Conservation (phyloP, 2,329 filamentous ascomycete genomes). For the Zasmidium cellare region DNA sequence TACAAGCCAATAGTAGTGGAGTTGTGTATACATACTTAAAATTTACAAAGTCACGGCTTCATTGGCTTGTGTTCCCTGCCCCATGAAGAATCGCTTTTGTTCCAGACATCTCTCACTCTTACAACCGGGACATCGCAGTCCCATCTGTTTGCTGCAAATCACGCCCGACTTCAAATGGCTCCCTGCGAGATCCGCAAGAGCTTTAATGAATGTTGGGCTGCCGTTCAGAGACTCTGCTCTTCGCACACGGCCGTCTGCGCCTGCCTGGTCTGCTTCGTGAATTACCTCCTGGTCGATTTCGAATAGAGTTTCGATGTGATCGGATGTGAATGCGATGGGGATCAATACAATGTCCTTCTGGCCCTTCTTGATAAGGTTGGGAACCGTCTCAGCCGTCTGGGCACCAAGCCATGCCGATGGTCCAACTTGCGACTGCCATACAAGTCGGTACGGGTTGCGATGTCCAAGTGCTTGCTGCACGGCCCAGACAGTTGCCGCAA, state of each 20-base stretch:
- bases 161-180: conserved; percentile 70
- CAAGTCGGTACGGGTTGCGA: conserved; percentile 86
- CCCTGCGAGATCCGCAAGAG: conserved; percentile 83
- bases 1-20: conserved; percentile 1
- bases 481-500: conserved; percentile 91
- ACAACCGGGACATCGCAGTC: conserved; percentile 87
- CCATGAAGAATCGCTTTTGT: conserved; percentile 65
- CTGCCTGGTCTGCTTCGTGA: conserved; percentile 74
- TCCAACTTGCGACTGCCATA: conserved; percentile 98
- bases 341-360: conserved; percentile 89
- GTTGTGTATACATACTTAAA: conserved; percentile 1
- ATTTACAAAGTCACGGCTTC: conserved; percentile 30
- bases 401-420: conserved; percentile 94
- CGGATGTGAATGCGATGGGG: conserved; percentile 96
- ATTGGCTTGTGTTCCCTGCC: conserved; percentile 31
- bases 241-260: conserved; percentile 68
- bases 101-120: conserved; percentile 84
- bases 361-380: conserved; percentile 84
- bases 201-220: conserved; percentile 84
- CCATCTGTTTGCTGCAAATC: conserved; percentile 82
- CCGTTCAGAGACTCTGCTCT: conserved; percentile 91
- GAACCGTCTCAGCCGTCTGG: conserved; percentile 85
- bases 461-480: conserved; percentile 92
- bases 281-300: conserved; percentile 96
- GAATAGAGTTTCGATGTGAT: conserved; percentile 96